These are phyloP conservation scores for Saccharomycopsis fermentans DNA, from an alignment of 805 yeast species.

Conservation along the genomic window DNA sequence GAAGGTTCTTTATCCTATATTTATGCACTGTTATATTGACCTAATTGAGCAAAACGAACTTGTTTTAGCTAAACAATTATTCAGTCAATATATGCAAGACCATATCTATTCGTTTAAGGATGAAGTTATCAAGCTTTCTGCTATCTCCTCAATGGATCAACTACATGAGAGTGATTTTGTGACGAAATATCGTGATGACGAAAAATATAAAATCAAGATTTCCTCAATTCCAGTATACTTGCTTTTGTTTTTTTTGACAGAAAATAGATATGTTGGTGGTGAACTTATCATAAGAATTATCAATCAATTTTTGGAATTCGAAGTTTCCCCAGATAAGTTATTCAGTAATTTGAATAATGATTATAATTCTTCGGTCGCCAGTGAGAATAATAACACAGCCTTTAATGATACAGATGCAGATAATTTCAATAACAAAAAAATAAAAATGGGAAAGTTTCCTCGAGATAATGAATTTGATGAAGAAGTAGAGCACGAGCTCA, in stretches of 20 bases:
- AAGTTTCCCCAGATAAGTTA: conserved; percentile 26
- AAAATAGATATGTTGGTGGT: conserved; percentile 88
- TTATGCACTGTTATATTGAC: conserved; percentile 78
- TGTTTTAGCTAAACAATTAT: conserved; percentile 60
- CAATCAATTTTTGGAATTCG: conserved; percentile 62
- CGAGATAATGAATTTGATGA: conserved; percentile 73
- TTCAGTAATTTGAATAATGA: conserved; percentile 38
- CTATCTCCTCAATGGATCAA: conserved; percentile 72
- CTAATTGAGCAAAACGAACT: conserved; percentile 55
- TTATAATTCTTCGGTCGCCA: conserved; percentile 33
- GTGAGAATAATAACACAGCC: conserved; percentile 21
- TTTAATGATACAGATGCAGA: conserved; percentile 35
- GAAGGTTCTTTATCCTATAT: conserved; percentile 82
- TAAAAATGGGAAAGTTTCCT: conserved; percentile 77
- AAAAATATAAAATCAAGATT: conserved; percentile 65
- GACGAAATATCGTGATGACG: conserved; percentile 48
- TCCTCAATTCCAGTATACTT: conserved; percentile 80
- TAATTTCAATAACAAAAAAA: conserved; percentile 57
- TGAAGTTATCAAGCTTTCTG: conserved; percentile 63
- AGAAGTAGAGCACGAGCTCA: conserved; percentile 77
- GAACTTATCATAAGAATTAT: conserved; percentile 74
- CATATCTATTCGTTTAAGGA: conserved; percentile 67
- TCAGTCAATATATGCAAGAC: conserved; percentile 62
- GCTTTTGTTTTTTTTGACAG: conserved; percentile 77
- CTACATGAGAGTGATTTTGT: conserved; percentile 76